Evolutionary conservation across 2,329 filamentous ascomycete genomes (phyloP).

Genomic region (Diaporthe caulivora): DNA sequence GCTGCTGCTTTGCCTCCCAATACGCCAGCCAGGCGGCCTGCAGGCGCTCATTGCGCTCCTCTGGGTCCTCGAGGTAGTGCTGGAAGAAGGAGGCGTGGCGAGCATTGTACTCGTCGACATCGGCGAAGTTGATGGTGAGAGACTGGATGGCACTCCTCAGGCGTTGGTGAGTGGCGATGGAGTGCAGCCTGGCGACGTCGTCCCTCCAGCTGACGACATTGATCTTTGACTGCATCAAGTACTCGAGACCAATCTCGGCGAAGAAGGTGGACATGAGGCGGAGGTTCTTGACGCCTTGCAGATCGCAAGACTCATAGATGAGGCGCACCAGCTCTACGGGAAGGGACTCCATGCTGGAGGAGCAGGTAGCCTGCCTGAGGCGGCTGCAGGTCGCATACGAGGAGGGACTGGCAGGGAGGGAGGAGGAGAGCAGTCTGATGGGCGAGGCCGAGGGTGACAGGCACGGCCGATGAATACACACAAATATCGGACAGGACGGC

Average conservation of each 20-base stretch:
- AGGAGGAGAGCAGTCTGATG: slow-evolving; percentile 13
- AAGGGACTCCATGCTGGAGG: slow-evolving; percentile 44
- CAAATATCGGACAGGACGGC: slow-evolving; percentile 2
- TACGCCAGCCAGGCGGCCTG: slow-evolving; percentile 53
- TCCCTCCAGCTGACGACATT: slow-evolving; percentile 58
- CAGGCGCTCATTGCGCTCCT: slow-evolving; percentile 52
- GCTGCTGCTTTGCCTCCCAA: slow-evolving; percentile 51
- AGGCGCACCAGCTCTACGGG: slow-evolving; percentile 56
- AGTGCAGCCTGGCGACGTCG: slow-evolving; percentile 58
- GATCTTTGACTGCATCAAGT: slow-evolving; percentile 56
- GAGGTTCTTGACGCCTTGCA: slow-evolving; percentile 54
- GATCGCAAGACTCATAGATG: slow-evolving; percentile 57
- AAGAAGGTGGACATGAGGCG: slow-evolving; percentile 54
- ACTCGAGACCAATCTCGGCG: slow-evolving; percentile 58
- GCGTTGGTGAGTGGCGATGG: slow-evolving; percentile 57
- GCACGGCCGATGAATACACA: slow-evolving; percentile 13
- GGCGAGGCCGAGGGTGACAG: slow-evolving; percentile 25
- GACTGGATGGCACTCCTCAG: slow-evolving; percentile 57
- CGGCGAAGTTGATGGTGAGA: slow-evolving; percentile 60
- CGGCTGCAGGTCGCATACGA: slow-evolving; percentile 38
- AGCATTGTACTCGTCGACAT: slow-evolving; percentile 56
- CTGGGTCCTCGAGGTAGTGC: slow-evolving; percentile 53
- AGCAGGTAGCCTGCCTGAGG: slow-evolving; percentile 37
- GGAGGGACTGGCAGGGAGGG: neutral
- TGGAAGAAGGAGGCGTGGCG: slow-evolving; percentile 51